phyloP scores from a whole-genome alignment of 2,329 filamentous ascomycete genomes.

The Plenodomus biglobosus region DNA sequence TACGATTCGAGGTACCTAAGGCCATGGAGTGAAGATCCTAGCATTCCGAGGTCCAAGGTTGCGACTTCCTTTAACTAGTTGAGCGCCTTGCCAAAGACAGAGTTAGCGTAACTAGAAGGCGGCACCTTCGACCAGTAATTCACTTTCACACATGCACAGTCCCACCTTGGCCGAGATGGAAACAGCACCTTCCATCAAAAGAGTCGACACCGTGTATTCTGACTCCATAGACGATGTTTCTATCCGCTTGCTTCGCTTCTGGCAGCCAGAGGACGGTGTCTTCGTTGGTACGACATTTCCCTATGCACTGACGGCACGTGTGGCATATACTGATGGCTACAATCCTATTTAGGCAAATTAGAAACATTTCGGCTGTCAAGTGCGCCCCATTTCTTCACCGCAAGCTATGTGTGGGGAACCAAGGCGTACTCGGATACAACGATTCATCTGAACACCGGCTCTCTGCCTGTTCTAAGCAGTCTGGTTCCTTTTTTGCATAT shows the following conservation, averaged over 20 bases:
- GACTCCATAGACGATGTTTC: conserved; percentile 9
- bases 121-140: background rate
- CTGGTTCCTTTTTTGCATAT: conserved; percentile 28
- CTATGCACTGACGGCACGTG: background rate
- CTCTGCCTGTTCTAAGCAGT: conserved; percentile 22
- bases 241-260: conserved; percentile 21
- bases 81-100: background rate
- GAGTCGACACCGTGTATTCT: conserved; percentile 8
- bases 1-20: too few species aligned
- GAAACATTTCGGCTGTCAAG: conserved; percentile 25
- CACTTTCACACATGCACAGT: background rate
- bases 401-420: conserved; percentile 34
- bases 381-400: conserved; percentile 32
- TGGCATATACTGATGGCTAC: background rate
- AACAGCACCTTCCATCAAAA: background rate
- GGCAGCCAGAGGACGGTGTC: conserved; percentile 7
- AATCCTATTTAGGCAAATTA: conserved; percentile 13
- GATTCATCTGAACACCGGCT: conserved; percentile 14
- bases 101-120: background rate
- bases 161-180: conserved; percentile 1
- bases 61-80: background rate
- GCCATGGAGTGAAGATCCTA: too few species aligned
- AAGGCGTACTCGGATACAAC: conserved; percentile 11
- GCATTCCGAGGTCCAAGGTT: background rate
- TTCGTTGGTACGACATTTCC: conserved; percentile 8